Conservation (phyloP, 805 yeast species). For the Cyberlindnera mrakii region DNA sequence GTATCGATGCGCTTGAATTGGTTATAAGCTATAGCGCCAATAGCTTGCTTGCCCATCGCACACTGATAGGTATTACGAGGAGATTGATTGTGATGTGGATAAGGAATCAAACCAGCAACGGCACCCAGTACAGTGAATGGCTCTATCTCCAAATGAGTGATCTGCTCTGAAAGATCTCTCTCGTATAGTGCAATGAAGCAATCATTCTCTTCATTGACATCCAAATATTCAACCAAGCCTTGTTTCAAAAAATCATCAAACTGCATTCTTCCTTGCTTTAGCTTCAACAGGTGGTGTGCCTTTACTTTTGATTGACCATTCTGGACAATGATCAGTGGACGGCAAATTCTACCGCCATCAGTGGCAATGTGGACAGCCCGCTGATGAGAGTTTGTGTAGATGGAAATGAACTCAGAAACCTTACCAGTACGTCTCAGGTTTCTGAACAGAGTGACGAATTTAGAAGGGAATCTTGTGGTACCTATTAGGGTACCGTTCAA, state of each 20-base stretch:
- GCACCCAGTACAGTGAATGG: slow-evolving; percentile 92
- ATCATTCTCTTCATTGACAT: slow-evolving; percentile 96
- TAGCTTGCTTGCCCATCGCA: slow-evolving; percentile 99
- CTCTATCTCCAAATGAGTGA: slow-evolving; percentile 92
- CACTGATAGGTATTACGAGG: slow-evolving; percentile 91
- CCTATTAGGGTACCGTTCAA: slow-evolving; percentile 94
- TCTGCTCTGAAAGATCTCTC: slow-evolving; percentile 43
- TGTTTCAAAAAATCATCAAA: slow-evolving; percentile 84
- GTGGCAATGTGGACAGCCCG: slow-evolving; percentile 95
- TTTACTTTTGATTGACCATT: slow-evolving; percentile 65
- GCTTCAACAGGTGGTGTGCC: slow-evolving; percentile 57
- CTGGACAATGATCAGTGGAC: slow-evolving; percentile 87
- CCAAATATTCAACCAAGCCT: slow-evolving; percentile 92
- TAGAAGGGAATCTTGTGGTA: slow-evolving; percentile 79
- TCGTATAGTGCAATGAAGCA: slow-evolving; percentile 89
- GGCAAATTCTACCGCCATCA: slow-evolving; percentile 97
- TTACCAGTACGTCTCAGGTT: slow-evolving; percentile 75
- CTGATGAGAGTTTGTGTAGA: slow-evolving; percentile 86
- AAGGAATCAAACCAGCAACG: slow-evolving; percentile 87
- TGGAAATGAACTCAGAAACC: slow-evolving; percentile 84
- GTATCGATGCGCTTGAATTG: slow-evolving; percentile 96
- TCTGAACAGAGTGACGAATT: slow-evolving; percentile 76
- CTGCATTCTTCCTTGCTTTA: slow-evolving; percentile 66
- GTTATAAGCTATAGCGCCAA: slow-evolving; percentile 97
- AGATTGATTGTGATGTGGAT: slow-evolving; percentile 89